Conservation (phyloP, 768 basidiomycete genomes). For the Boletus tomentosulus region DNA sequence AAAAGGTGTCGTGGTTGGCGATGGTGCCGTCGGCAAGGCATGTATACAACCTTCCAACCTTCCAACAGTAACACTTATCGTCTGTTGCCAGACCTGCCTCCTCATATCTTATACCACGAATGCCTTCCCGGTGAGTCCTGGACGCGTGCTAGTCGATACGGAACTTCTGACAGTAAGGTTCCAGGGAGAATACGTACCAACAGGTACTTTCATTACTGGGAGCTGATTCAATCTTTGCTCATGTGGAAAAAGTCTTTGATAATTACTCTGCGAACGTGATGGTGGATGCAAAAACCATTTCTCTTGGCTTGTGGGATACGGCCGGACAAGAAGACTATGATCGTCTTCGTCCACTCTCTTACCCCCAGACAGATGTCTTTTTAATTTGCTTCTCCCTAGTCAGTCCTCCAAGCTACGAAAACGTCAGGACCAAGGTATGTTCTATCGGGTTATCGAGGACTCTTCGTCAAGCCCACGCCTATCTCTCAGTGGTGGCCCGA, state of each 20-base stretch:
- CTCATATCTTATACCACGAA: slow-evolving; percentile 99
- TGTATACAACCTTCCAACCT: slow-evolving; percentile 24
- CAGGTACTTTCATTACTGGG: slow-evolving; percentile 48
- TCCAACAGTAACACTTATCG: slow-evolving; percentile 11
- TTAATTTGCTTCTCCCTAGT: slow-evolving; percentile 99
- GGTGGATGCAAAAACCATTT: slow-evolving; percentile 98
- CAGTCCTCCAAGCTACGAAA: slow-evolving; percentile 97
- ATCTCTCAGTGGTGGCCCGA: slow-evolving; percentile 84
- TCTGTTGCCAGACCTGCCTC: slow-evolving; percentile 76
- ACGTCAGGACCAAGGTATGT: slow-evolving; percentile 93
- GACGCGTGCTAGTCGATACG: slow-evolving; percentile 11
- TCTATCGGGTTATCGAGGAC: background rate
- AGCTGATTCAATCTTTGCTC: slow-evolving; percentile 4
- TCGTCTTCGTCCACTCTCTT: slow-evolving; percentile 93
- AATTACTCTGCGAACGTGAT: slow-evolving; percentile 99
- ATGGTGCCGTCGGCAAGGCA: slow-evolving; percentile 98
- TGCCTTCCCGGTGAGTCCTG: slow-evolving; percentile 78
- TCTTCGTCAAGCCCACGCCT: slow-evolving; percentile 5
- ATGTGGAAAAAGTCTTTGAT: slow-evolving; percentile 73
- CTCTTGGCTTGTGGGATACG: slow-evolving; percentile 99
- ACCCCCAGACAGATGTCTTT: slow-evolving; percentile 99
- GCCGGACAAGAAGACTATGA: slow-evolving; percentile 99
- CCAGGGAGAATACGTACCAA: slow-evolving; percentile 96
- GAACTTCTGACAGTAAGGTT: slow-evolving; percentile 15
- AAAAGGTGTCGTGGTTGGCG: slow-evolving; percentile 94